Evolutionary conservation across 768 basidiomycete species (phyloP).

Genomic region (Coprinopsis strossmayeri): DNA sequence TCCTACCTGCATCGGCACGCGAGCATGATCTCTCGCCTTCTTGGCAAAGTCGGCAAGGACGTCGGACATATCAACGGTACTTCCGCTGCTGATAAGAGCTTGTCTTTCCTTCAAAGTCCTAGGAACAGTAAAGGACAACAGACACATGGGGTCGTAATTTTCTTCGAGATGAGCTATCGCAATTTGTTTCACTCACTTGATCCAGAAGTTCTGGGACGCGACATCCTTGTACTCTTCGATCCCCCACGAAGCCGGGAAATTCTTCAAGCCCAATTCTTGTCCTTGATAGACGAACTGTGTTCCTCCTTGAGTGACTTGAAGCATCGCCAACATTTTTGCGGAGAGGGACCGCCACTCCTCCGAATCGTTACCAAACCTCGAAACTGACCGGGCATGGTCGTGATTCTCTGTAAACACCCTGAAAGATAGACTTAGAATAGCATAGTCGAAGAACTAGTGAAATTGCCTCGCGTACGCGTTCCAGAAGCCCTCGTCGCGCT

Average conservation of each 20-base stretch:
- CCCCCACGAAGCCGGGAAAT: conserved; percentile 56
- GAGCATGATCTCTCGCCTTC: conserved; percentile 67
- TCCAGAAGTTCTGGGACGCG: conserved; percentile 54
- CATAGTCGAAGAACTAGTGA: conserved; percentile 9
- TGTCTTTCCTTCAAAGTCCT: conserved; percentile 36
- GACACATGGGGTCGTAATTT: background rate
- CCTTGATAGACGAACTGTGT: conserved; percentile 74
- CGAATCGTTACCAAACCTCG: conserved; percentile 59
- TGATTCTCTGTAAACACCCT: conserved; percentile 45
- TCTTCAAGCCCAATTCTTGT: conserved; percentile 64
- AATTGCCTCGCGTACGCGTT: conserved; percentile 39
- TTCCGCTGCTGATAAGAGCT: conserved; percentile 22
- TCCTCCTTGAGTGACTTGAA: conserved; percentile 56
- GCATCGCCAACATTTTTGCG: conserved; percentile 58
- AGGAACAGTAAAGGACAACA: background rate
- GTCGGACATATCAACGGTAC: conserved; percentile 55
- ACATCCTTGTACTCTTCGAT: conserved; percentile 72
- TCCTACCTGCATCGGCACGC: conserved; percentile 61
- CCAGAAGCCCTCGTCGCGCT: conserved; percentile 59
- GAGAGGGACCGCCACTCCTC: conserved; percentile 49
- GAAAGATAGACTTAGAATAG: background rate
- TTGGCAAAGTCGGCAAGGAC: conserved; percentile 47
- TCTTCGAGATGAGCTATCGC: too few relatives aligned
- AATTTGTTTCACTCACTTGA: conserved; percentile 32
- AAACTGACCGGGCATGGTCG: conserved; percentile 57